Evolutionary conservation across 2,329 filamentous ascomycete genomes (phyloP).

Genomic region (Aspergillus calidoustus): DNA sequence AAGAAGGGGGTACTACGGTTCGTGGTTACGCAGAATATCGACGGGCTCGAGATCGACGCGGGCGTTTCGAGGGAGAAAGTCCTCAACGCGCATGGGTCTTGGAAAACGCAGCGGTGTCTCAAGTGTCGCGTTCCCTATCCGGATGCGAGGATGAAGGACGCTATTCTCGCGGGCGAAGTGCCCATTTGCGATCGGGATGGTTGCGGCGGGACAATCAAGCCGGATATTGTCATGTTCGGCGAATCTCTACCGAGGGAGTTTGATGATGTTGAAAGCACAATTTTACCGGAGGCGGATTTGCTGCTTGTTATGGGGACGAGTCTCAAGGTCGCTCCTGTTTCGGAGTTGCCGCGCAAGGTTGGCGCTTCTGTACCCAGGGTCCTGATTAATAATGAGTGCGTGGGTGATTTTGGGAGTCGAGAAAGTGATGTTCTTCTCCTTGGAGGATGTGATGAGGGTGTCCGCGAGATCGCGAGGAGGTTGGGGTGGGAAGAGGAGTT

Average conservation of each 20-base stretch:
- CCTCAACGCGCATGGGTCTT: slow-evolving; percentile 85
- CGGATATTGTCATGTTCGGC: slow-evolving; percentile 86
- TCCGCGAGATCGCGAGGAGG: slow-evolving; percentile 71
- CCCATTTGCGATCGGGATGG: slow-evolving; percentile 63
- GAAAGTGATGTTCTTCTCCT: slow-evolving; percentile 77
- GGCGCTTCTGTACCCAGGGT: slow-evolving; percentile 66
- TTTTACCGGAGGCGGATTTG: slow-evolving; percentile 24
- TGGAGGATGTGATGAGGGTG: slow-evolving; percentile 75
- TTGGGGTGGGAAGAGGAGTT: slow-evolving; percentile 82
- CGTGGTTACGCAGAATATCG: slow-evolving; percentile 91
- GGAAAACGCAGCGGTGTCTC: slow-evolving; percentile 80
- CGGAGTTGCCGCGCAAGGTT: slow-evolving; percentile 69
- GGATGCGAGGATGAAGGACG: slow-evolving; percentile 68
- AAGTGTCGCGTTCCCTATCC: slow-evolving; percentile 73
- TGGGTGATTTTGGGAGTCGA: slow-evolving; percentile 73
- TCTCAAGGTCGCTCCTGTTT: slow-evolving; percentile 79
- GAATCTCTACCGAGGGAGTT: slow-evolving; percentile 67
- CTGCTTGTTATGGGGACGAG: slow-evolving; percentile 47
- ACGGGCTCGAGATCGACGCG: slow-evolving; percentile 81
- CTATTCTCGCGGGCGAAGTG: slow-evolving; percentile 67
- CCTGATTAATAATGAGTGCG: slow-evolving; percentile 77
- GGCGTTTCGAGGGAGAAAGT: slow-evolving; percentile 76
- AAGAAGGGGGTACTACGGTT: slow-evolving; percentile 75
- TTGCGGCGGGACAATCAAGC: slow-evolving; percentile 78
- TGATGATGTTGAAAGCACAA: slow-evolving; percentile 50